A percentile compares a stretch with the other conserved stretches of the same genome.
Conservation (phyloP, 2,329 filamentous ascomycete species). For the Neospermospora avenae region DNA sequence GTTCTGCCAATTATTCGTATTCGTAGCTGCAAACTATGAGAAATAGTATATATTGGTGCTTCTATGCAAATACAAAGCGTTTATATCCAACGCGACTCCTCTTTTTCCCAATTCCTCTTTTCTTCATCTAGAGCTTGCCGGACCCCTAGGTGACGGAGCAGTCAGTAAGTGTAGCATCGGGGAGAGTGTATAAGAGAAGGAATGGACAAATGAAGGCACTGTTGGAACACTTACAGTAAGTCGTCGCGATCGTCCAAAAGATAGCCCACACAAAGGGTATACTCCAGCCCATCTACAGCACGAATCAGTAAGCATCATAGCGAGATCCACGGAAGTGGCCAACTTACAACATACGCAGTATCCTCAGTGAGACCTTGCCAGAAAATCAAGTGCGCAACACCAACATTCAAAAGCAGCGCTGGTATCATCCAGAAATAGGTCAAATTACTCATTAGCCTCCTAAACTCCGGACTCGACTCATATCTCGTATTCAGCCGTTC, state of each 20-base stretch:
- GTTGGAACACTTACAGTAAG: background rate
- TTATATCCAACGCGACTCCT: background rate
- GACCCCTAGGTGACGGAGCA: background rate
- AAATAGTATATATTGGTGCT: too few species aligned
- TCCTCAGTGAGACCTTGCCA: constrained; percentile 3
- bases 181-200: too few species aligned
- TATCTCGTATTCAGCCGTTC: constrained; percentile 50
- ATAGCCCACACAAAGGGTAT: constrained; percentile 5
- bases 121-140: constrained; percentile 4
- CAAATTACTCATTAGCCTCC: constrained; percentile 49
- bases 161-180: too few species aligned
- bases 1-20: too few species aligned
- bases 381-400: constrained; percentile 1
- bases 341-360: constrained; percentile 8
- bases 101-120: constrained; percentile 2
- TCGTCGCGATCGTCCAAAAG: constrained; percentile 1
- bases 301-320: background rate
- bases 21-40: too few species aligned
- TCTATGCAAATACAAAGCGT: too few species aligned
- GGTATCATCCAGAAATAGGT: constrained; percentile 48
- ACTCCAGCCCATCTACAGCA: background rate
- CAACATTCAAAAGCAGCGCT: background rate
- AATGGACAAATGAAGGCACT: too few species aligned
- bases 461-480: constrained; percentile 50
- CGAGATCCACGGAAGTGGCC: too few species aligned